Evolutionary conservation across 2,329 filamentous ascomycete species (phyloP), one percentile per base, ranked within the genome.

Genomic region (Cylindrodendrum hubeiense): DNA sequence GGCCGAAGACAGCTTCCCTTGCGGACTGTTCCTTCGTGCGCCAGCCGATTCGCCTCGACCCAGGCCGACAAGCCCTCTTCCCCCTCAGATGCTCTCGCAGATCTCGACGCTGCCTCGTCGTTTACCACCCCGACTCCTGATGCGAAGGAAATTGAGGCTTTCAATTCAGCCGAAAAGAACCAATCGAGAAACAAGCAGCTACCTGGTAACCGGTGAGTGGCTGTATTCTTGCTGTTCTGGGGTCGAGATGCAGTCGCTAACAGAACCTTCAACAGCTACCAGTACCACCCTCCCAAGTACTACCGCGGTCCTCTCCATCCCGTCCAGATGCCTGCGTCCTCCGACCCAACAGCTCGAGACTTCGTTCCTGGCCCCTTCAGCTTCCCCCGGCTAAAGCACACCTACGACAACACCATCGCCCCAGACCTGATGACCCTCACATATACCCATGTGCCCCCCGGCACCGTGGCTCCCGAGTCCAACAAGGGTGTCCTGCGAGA

Each of bases 211-310:
- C 78, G 84, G 87, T 84, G 75, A 70, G 79, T 70, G 37, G 15
- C 33, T 6, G 26, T 47, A 52, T 55, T 51, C 26, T 22, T 44
- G 55, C 21, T 2, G 24, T 24, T 13, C 7, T 4, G 22, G 5
- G 51, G 17, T 22, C n/a, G 9, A 21, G 33, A 58, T 43, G 15
- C 56, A 33, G 44, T 47, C 39, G 55, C 54, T 71, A 59, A 71
- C 34, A 50, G 12, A 80, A 81, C 24, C 24, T 44, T 41, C 10
- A n/a, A 60, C 67, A 97, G 95, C 86, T 99, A 98, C 83, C 93
- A 97, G 81, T 98, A 92, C 81, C 94, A 95, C 70, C 91, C 95
- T 54, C 96, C 96, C 68, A 96, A 95, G 83, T 99, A 95, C 87
- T 91, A 97, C 80, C 93, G 95, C 76, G 96, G 96, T 61, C 95